Evolutionary conservation across 169 alveolate species (phyloP), one percentile per base, ranked within the genome.

Genomic region (Perkinsus olseni): DNA sequence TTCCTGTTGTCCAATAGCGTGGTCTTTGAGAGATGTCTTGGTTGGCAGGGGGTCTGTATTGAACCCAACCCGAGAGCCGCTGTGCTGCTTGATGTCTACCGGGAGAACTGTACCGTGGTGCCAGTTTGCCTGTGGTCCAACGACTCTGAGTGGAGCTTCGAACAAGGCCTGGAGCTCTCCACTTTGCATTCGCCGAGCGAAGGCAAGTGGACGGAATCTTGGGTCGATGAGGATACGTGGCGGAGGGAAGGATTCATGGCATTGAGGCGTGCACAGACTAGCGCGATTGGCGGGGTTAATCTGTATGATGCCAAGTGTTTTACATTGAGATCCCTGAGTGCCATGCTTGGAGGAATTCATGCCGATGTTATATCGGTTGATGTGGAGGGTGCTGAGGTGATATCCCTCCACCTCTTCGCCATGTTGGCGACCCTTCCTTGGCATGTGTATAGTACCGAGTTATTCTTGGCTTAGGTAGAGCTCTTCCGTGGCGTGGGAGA

Each of bases 61-160:
- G 92, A 91, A 34, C 92, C 92, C 38, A 91, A 91, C 74, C 92
- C 92, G 62, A 45, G 62, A 45, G 62, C 62, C 17, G 62, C 62
- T 17, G 6, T 45, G 62, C 62, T 45, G 17, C 62, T 45, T 45
- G 62, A 45, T 45, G 62, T 45, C 17, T 45, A 45, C 62, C 62
- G 62, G 24, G 62, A 17, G 6, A 45, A 45, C 62, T 45, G 62
- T 45, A 45, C 62, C 62, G 62, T 45, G 6, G 62, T 45, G 24
- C 62, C 62, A 10, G 62, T 45, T 10, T 45, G 62, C 62, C 6
- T 45, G 24, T 45, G 62, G 62, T 45, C 62, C 17, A 45, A 6
- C 24, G 62, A 45, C 62, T 45, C 62, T 17, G 62, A 45, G 17
- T 45, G 62, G 62, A 45, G 62, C 62, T 45, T 45, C 6, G 24